Conservation (phyloP, 306 rosid species). For the Citrullus colocynthis region DNA sequence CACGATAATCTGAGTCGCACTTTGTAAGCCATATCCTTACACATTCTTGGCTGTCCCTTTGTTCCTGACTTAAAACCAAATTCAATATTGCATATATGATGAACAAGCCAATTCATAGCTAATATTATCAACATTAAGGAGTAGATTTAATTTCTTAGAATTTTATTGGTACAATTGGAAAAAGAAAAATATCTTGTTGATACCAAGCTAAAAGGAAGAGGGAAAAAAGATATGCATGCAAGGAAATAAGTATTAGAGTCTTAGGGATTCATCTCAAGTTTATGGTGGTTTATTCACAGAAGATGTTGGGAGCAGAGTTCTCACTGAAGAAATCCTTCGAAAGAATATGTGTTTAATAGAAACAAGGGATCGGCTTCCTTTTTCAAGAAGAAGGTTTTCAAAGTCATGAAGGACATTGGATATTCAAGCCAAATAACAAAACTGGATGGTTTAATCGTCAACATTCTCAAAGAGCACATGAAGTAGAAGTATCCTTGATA, state of each 20-base stretch:
- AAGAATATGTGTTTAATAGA: not conserved
- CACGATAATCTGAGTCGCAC: slow-evolving; percentile 50
- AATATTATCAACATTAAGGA: not conserved
- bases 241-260: not conserved
- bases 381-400: not conserved
- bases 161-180: not conserved
- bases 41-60: slow-evolving; percentile 37
- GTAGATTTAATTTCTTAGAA: not conserved
- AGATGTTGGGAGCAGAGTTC: not conserved
- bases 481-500: not conserved
- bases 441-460: not conserved
- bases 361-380: not conserved
- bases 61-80: slow-evolving; percentile 42
- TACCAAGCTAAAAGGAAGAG: not conserved
- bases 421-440: too few relatives aligned
- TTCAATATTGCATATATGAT: slow-evolving; percentile 14
- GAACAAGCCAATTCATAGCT: not conserved
- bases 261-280: not conserved
- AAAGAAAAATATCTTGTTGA: not conserved
- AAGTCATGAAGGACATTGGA: not conserved
- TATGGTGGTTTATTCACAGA: not conserved
- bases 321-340: not conserved
- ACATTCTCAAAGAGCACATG: not conserved
- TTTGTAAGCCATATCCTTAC: slow-evolving; percentile 63
- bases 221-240: not conserved